Evolutionary conservation across 805 yeast species (phyloP).

Genomic region (Wickerhamiella parazyma): DNA sequence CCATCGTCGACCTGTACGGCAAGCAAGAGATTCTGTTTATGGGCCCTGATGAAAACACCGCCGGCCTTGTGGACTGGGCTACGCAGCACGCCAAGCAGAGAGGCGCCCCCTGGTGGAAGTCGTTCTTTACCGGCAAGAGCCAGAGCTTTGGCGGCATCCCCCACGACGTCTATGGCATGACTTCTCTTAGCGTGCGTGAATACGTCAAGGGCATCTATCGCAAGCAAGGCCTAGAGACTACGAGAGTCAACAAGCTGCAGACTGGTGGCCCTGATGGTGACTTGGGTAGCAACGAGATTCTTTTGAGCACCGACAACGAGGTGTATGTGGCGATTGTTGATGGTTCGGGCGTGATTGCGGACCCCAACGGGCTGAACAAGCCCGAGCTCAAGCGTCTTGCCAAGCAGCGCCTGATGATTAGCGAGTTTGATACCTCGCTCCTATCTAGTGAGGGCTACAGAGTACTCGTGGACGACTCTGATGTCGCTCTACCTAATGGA

Average conservation of each 20-base stretch:
- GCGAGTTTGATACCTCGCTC: conserved; percentile 49
- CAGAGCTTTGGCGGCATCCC: conserved; percentile 94
- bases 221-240: conserved; percentile 48
- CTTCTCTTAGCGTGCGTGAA: conserved; percentile 85
- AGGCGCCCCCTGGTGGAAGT: conserved; percentile 97
- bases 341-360: conserved; percentile 91
- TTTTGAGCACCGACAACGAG: conserved; percentile 58
- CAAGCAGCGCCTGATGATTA: conserved; percentile 57
- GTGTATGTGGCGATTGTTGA: conserved; percentile 79
- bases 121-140: conserved; percentile 92
- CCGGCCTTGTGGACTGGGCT: conserved; percentile 93
- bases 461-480: conserved; percentile 74
- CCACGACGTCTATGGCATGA: conserved; percentile 97
- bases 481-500: conserved; percentile 67
- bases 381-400: conserved; percentile 70
- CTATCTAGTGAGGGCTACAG: conserved; percentile 66
- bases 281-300: conserved; percentile 88
- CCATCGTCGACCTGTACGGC: conserved; percentile 70
- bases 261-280: conserved; percentile 99
- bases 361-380: conserved; percentile 79
- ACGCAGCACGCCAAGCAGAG: conserved; percentile 81
- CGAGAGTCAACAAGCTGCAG: conserved; percentile 64
- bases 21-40: conserved; percentile 83
- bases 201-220: conserved; percentile 80
- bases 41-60: conserved; percentile 99